A percentile compares a stretch with the other conserved stretches of the same genome.
These are phyloP conservation scores for Fusarium continuum DNA, from an alignment of 2,329 filamentous ascomycete genomes.

Conservation along the genomic window DNA sequence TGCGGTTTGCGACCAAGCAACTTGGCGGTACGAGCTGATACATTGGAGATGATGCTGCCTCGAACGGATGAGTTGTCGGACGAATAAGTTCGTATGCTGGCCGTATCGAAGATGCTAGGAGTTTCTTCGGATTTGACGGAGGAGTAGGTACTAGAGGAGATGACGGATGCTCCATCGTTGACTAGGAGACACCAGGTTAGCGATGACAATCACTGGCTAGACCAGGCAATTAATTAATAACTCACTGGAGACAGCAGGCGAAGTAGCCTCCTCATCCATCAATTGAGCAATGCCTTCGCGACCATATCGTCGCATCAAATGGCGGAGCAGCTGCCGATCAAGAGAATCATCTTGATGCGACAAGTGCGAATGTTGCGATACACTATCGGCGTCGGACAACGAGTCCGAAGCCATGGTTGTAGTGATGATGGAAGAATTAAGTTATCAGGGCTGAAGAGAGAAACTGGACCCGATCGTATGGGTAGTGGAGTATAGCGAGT, in stretches of 20 bases:
- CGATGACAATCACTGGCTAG: background rate
- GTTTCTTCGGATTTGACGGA: conserved; percentile 50
- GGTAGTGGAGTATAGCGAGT: conserved; percentile 35
- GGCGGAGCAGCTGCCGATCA: conserved; percentile 49
- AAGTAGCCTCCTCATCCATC: conserved; percentile 47
- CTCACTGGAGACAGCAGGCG: conserved; percentile 44
- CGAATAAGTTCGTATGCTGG: conserved; percentile 51
- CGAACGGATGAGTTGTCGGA: conserved; percentile 53
- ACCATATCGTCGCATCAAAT: conserved; percentile 48
- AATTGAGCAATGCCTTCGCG: conserved; percentile 47
- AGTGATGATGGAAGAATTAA: conserved; percentile 19
- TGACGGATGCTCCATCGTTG: conserved; percentile 48
- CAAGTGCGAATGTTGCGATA: conserved; percentile 42
- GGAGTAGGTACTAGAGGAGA: conserved; percentile 49
- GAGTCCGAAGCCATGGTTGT: conserved; percentile 45
- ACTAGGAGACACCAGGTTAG: conserved; percentile 29
- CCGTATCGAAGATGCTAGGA: conserved; percentile 50
- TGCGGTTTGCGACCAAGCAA: conserved; percentile 45
- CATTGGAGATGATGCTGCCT: conserved; percentile 53
- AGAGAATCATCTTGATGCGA: conserved; percentile 44
- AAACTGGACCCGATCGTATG: conserved; percentile 19
- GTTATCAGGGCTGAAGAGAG: conserved; percentile 24
- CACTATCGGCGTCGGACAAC: conserved; percentile 46
- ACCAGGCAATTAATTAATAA: conserved; percentile 14
- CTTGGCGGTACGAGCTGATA: conserved; percentile 51